Evolutionary conservation across 306 rosid genomes (phyloP), one percentile per base, ranked within the genome.

Genomic region (Citrullus amarus): DNA sequence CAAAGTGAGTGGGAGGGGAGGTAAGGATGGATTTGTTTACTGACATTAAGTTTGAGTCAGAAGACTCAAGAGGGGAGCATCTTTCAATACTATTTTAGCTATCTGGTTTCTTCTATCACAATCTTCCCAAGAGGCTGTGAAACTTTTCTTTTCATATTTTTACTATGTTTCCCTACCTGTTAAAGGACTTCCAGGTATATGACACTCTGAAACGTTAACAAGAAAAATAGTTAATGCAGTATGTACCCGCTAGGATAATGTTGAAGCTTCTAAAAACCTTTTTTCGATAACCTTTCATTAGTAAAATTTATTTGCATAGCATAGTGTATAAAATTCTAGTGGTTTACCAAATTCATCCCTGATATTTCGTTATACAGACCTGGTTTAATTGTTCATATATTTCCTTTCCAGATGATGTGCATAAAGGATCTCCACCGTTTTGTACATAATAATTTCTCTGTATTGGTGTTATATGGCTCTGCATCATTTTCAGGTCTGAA

Each of bases 401-500:
- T 78, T 48, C 46, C 15, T 59, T 13, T 79, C 66, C 66, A 69
- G 81, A 82, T 85, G 83, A 75, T 63, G 3, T 68, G 75, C 53
- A n/a, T 69, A 32, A 55, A 75, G 58, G 70, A 79, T 67, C 54
- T 79, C 61, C 78, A 50, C 43, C 16, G 17, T 63, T 75, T 25
- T 78, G 43, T 69, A 9, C 67, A 53, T 13, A 44, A 59, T 73
- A 38, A 36, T 15, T 70, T 82, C 58, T 76, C 22, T 15, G 58
- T 38, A 43, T 76, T 80, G 61, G 34, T 38, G 57, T 22, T 62
- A 1, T 57, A 41, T 78, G 6, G 50, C 60, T 44, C 72, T 78
- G 65, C 67, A 17, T 78, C 84, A 6, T 59, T 76, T 76, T 77
- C 87, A 81, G 81, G 80, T 79, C 73, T 25, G 78, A 51, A 46